Base-by-base conservation (phyloP, 768 basidiomycete genomes). In the Lanmaoa pseudosensibilis region DNA sequence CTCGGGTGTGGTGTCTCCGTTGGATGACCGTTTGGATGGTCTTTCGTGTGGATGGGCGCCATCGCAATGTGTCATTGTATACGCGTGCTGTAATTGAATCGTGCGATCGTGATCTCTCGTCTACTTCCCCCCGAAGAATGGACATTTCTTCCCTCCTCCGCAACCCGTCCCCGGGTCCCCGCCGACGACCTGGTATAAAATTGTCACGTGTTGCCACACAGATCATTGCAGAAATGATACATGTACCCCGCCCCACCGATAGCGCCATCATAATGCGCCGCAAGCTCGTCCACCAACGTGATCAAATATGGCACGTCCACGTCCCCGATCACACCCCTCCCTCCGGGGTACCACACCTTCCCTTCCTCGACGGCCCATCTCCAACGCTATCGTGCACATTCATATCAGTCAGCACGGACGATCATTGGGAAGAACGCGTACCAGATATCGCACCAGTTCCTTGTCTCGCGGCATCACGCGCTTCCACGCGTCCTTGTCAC, bases 61-160 rank as follows among this genome's bases (percentile, higher is more conserved):
- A 80, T 80, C 87, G 90, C 90, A 92, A 91, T 90, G 90, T 91
- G 87, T 84, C 81, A 88, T 90, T 84, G 88, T 88, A 92, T 86
- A 92, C n/a, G n/a, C n/a, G n/a, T n/a, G n/a, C 6, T 27, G 5
- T 27, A 27, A 27, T 27, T 27, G 3, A n/a, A 27, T 27, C 27
- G 27, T 27, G 27, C 6, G 27, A 27, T 49, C 40, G 46, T 55
- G 51, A 52, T 52, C 13, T 55, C 12, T 56, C 9, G n/a, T 44
- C 13, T 43, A 46, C 55, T 33, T 78, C 79, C 46, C 83, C 86
- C 25, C 78, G 87, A 51, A 79, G 88, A 49, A 85, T 91, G 66
- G 85, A 85, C 65, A 91, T 92, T 23, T 86, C 87, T 15, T 88
- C 87, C 9, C 81, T 91, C 38, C 80, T 90, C 32, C n/a, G n/a